A percentile compares a stretch with the other conserved stretches of the same genome.
Evolutionary conservation across 2,329 filamentous ascomycete genomes (phyloP).

Genomic region (Fusarium irregulare): DNA sequence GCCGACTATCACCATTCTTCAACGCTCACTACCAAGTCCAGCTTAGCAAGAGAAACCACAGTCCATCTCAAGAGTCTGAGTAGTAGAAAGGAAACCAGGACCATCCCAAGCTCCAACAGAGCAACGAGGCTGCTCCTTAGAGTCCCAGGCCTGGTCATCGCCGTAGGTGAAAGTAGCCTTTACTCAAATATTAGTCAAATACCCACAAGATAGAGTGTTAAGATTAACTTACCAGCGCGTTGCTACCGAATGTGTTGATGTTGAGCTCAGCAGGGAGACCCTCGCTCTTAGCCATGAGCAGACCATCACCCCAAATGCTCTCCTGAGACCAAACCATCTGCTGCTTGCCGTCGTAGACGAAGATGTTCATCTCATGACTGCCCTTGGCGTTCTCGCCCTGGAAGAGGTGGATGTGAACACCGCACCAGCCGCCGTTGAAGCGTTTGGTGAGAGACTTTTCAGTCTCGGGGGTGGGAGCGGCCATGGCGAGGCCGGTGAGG

Average conservation of each 20-base stretch:
- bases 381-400: neutral
- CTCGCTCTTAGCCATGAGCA: neutral
- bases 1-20: neutral
- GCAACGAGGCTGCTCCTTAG: neutral
- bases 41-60: conserved; percentile 3
- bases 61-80: neutral
- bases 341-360: neutral
- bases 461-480: neutral
- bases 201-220: fast-evolving
- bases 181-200: neutral
- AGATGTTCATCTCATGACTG: conserved; percentile 3
- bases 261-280: neutral
- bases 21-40: neutral
- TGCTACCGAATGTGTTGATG: neutral
- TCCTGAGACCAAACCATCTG: conserved; percentile 1
- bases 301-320: conserved; percentile 1
- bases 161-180: conserved; percentile 7
- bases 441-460: conserved; percentile 1
- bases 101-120: neutral
- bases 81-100: neutral
- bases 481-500: neutral
- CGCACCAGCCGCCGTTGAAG: conserved; percentile 7
- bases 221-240: neutral
- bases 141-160: neutral
- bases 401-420: conserved; percentile 6